Evolutionary conservation across 352 stramenopile genomes (phyloP).

Genomic region (Phytophthora melonis): DNA sequence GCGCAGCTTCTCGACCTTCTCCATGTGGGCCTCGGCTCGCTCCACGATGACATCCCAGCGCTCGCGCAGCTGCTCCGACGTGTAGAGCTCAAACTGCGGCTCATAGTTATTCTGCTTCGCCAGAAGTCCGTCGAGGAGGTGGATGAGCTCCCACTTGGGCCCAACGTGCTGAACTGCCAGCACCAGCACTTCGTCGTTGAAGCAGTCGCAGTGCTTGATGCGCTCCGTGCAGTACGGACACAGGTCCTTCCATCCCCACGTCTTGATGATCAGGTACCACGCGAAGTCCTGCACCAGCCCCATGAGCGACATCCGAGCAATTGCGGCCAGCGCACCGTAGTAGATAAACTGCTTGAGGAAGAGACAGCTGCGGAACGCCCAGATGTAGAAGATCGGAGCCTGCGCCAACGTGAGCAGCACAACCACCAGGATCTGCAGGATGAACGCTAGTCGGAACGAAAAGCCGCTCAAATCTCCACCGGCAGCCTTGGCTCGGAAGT

Average conservation of each 20-base stretch:
- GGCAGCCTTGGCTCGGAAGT: conserved; percentile 58
- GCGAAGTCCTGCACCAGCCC: conserved; percentile 55
- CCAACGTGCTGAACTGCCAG: conserved; percentile 63
- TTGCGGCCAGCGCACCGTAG: conserved; percentile 60
- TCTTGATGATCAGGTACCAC: conserved; percentile 71
- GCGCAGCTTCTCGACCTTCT: conserved; percentile 67
- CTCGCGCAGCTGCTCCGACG: conserved; percentile 62
- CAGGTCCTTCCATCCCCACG: conserved; percentile 68
- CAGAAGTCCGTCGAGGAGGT: conserved; percentile 56
- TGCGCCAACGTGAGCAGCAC: conserved; percentile 65
- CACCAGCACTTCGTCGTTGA: conserved; percentile 75
- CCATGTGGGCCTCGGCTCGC: conserved; percentile 61
- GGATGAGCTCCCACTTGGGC: conserved; percentile 76
- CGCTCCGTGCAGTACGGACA: conserved; percentile 78
- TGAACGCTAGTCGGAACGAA: conserved; percentile 69
- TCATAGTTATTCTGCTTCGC: conserved; percentile 55
- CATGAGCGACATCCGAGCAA: conserved; percentile 67
- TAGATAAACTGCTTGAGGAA: conserved; percentile 76
- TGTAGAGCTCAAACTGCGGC: conserved; percentile 69
- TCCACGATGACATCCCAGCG: conserved; percentile 71
- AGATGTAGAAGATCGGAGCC: conserved; percentile 75
- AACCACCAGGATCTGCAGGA: conserved; percentile 60
- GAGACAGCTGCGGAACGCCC: conserved; percentile 61
- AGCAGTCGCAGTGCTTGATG: conserved; percentile 73
- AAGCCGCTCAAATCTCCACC: conserved; percentile 55